Base-by-base conservation (phyloP, 192 early-diverging fungal species). In the Piromyces finnis region DNA sequence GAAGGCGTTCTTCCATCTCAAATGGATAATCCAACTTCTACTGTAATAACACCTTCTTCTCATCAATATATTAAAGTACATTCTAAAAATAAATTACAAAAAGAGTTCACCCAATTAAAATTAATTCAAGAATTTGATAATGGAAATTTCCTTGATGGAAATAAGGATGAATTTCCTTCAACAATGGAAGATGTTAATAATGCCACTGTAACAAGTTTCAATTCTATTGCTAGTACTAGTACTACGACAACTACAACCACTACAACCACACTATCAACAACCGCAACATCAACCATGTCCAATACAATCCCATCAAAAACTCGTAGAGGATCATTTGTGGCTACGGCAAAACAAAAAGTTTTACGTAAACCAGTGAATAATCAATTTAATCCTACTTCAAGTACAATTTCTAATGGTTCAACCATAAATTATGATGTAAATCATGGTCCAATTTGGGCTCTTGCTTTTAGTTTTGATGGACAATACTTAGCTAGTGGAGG, bases 391-490 rank as follows among this genome's bases (percentile, higher is more conserved):
- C 16, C 6, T 9, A 27, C 26, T 22, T 22, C 18, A 1, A 51
- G 2, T 3, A 22, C 22, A 0, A 22, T 6, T 22, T 17, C 13
- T 22, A 32, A 32, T 37, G 13, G 13, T 37, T 14, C 36, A 37
- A 37, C 36, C 1, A 37, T 14, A 15, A 11, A 22, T 9, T 26
- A 68, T n/a, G 51, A 68, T 9, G 51, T n/a, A n/a, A 68, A 68
- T n/a, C 22, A 27, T n/a, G 51, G 51, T n/a, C 83, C 93, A 0
- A 83, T 95, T 30, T 96, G 94, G 93, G 84, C 89, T 12, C 84
- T 94, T 85, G 86, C 92, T 78, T 95, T 95, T 81, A 95, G 93
- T 83, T 87, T 89, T 32, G 91, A 91, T 85, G 94, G 94, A 28
- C 84, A 84, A 81, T 95, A 93, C 82, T 79, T 95, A 80, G 94